Base-by-base conservation (phyloP, 2,329 filamentous ascomycete species). In the Chaetomiaceae sp. region DNA sequence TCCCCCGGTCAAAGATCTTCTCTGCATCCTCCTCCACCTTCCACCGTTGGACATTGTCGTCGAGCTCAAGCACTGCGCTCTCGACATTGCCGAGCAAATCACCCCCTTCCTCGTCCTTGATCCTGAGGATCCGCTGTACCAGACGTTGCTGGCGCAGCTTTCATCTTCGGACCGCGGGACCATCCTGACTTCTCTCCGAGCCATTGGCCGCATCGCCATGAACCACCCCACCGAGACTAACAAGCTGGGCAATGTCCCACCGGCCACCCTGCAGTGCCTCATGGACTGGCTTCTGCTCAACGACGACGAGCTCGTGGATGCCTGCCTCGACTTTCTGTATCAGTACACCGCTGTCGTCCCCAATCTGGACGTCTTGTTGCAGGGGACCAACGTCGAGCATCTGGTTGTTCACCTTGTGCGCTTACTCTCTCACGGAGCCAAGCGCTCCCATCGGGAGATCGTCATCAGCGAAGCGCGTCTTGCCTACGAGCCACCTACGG, bases 301-400 rank as follows among this genome's bases (percentile, higher is more conserved):
- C 54, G 93, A 98, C 57, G 89, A 95, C 62, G 91, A 96, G 61
- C 73, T 98, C 12, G 78, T 91, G 56, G 86, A 88, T 59, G 86
- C 88, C 15, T 89, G 86, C 52, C 75, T 98, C 26, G 93, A 98
- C 65, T 95, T 98, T 61, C 76, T 97, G 27, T 97, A 97, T 62
- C 88, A 96, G 62, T 98, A 90, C 67, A 96, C 91, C 0, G 87
- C 89, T 1, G 83, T 89, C 8, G 79, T 84, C 3, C 76, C 85
- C 34, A 98, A 97, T 56, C 83, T 97, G 9, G 85, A 89, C 59
- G 79, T 74, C 6, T 69, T 94, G 17, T 68, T 88, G 10, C 72
- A 76, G 27, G 72, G 76, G 15, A 69, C 83, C 38, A 74, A 81
- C 40, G 70, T 82, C 7, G 79, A 85, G 58, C 73, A 75, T 37